Base-by-base conservation (phyloP, 1,139 yeast species). In the Candida sojae region DNA sequence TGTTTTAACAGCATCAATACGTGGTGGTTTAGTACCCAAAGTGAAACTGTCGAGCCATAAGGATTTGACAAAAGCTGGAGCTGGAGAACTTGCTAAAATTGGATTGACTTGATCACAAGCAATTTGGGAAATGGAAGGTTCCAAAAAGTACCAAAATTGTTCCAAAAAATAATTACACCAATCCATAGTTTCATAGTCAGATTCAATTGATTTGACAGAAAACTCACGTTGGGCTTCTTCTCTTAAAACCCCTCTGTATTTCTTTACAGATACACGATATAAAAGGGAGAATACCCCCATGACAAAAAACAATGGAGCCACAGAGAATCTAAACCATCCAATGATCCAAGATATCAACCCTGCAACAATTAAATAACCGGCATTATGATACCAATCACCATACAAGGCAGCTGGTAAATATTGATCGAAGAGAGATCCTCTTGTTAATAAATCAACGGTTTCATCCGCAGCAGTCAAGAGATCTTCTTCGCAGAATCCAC, bases 371-470 rank as follows among this genome's bases (percentile, higher is more conserved):
- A 90, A 72, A 42, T 82, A 77, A 0, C 81, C 97, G 12, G 87
- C 84, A 53, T 87, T 86, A 64, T 93, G 99, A 63, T 86, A 93
- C 98, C 99, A 93, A 61, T 93, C 97, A 47, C 99, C 99, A 59
- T 87, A 89, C 10, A 82, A 79, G 31, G 68, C 73, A 31, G 86
- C 84, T 2, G 96, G 93, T 47, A 92, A 70, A 59, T 84, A 80
- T 51, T 80, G 76, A 58, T 88, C 93, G 53, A 90, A 79, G 42
- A 85, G 59, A 0, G 97, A 88, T 8, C 88, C 81, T 39, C 80
- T 78, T 35, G 86, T 77, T 49, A 84, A 70, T 54, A 90, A 71
- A 62, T 86, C 92, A 50, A 77, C 71, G 50, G 86, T 75, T 57
- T 87, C 90, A 60, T 89, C 96, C 39, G 84, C 88, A 10, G 75